Evolutionary conservation across 75 land plant species (phyloP).

Genomic region (Ceratopteris richardii): DNA sequence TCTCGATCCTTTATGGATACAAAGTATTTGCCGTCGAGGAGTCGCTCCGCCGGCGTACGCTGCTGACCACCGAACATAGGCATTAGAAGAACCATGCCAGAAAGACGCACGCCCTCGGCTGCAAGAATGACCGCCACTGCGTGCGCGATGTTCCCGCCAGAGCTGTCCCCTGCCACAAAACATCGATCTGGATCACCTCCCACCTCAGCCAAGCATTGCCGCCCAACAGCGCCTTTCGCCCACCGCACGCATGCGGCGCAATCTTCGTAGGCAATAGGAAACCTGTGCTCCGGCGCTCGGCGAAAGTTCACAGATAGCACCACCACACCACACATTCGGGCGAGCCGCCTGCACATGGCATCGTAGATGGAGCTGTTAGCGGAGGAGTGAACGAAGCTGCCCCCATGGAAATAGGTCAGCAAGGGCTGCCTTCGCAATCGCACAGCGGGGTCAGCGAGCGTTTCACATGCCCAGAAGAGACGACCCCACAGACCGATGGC

Average conservation of each 20-base stretch:
- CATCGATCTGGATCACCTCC: constrained; percentile 19
- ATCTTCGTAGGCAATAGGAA: constrained; percentile 78
- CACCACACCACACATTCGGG: constrained; percentile 44
- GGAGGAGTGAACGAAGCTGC: constrained; percentile 77
- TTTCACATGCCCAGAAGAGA: constrained; percentile 36
- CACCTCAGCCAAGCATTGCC: constrained; percentile 41
- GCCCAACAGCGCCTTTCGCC: constrained; percentile 24
- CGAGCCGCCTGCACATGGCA: constrained; percentile 69
- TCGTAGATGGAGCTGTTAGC: constrained; percentile 78
- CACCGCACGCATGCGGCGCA: constrained; percentile 63
- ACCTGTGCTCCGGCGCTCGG: constrained; percentile 69
- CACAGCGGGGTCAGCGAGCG: background rate
- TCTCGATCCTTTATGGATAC: constrained; percentile 67
- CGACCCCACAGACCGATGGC: constrained; percentile 52
- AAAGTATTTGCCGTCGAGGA: constrained; percentile 71
- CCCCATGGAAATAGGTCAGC: constrained; percentile 75
- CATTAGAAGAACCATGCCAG: constrained; percentile 60
- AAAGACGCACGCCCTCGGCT: constrained; percentile 31
- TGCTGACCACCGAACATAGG: constrained; percentile 83
- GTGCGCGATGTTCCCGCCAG: constrained; percentile 91
- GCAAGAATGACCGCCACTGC: constrained; percentile 59
- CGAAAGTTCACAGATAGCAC: constrained; percentile 86
- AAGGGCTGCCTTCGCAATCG: background rate
- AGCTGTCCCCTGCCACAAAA: constrained; percentile 78
- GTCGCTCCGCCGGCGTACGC: constrained; percentile 57